A percentile compares a stretch with the other conserved stretches of the same genome.
These are phyloP conservation scores for Alternaria postmessia DNA, from an alignment of 2,329 filamentous ascomycete species.

Conservation along the genomic window DNA sequence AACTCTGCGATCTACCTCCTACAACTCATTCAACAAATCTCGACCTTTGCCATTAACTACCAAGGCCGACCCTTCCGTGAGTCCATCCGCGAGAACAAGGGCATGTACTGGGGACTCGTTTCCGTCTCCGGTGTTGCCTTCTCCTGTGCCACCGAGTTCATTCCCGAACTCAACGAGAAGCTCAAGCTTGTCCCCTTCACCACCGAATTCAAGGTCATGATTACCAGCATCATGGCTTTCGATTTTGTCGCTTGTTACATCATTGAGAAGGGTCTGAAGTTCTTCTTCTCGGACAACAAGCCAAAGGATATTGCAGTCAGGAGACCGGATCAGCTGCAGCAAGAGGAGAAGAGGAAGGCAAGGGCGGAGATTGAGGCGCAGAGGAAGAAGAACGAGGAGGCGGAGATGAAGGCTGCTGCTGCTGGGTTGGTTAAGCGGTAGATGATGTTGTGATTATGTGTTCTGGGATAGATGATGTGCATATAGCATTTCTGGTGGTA, in stretches of 20 bases:
- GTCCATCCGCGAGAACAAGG: conserved; percentile 91
- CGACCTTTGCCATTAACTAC: conserved; percentile 99
- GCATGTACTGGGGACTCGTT: conserved; percentile 97
- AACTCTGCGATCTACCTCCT: conserved; percentile 97
- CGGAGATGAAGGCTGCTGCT: conserved; percentile 35
- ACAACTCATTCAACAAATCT: conserved; percentile 98
- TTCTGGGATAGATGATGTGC: background rate
- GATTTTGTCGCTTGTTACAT: conserved; percentile 89
- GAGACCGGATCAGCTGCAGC: conserved; percentile 82
- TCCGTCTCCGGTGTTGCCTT: conserved; percentile 91
- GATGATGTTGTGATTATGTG: background rate
- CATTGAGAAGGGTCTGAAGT: conserved; percentile 87
- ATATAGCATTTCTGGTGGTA: background rate
- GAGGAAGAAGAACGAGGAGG: conserved; percentile 44
- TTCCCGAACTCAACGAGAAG: conserved; percentile 93
- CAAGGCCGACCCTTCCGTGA: conserved; percentile 98
- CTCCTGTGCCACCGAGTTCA: conserved; percentile 90
- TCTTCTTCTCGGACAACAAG: conserved; percentile 85
- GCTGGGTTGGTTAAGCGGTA: conserved; percentile 20
- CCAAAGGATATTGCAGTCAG: conserved; percentile 92
- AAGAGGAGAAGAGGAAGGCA: conserved; percentile 74
- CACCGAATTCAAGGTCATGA: conserved; percentile 84
- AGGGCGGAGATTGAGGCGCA: conserved; percentile 58
- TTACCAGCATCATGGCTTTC: conserved; percentile 83
- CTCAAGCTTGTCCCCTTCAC: conserved; percentile 92